Evolutionary conservation across 768 basidiomycete genomes (phyloP).

Genomic region (Pulveroboletus ravenelii): DNA sequence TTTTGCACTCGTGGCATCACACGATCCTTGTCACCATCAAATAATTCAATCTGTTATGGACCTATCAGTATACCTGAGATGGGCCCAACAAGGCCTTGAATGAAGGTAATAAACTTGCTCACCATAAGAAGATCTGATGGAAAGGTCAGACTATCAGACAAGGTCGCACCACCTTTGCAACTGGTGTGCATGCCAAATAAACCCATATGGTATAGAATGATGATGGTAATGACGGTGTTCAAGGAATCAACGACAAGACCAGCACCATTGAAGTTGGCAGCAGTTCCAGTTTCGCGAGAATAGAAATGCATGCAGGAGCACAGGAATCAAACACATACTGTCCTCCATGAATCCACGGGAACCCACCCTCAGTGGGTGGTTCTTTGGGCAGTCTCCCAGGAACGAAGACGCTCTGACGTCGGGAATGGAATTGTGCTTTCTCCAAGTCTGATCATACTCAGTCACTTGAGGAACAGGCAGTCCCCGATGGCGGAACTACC

Average conservation of each 20-base stretch:
- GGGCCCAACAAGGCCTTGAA: not conserved
- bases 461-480: conserved; percentile 26
- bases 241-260: too few relatives aligned
- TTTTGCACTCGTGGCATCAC: too few relatives aligned
- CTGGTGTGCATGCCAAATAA: too few relatives aligned
- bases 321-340: not conserved
- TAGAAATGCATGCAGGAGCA: not conserved
- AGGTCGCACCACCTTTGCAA: not conserved
- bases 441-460: not conserved
- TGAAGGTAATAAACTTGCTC: not conserved
- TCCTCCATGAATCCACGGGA: conserved; percentile 35
- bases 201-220: too few relatives aligned
- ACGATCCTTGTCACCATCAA: too few relatives aligned
- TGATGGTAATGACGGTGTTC: too few relatives aligned
- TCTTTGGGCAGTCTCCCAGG: conserved; percentile 4
- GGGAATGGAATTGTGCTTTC: too few relatives aligned
- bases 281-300: conserved; percentile 7
- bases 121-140: conserved; percentile 33
- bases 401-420: conserved; percentile 7
- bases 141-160: not conserved
- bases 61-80: not conserved
- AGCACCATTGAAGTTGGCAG: too few relatives aligned
- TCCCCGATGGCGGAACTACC: conserved; percentile 23
- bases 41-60: conserved; percentile 25
- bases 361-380: not conserved